Percentiles rank a stretch among this genome's conserved stretches.
Conservation (phyloP, 2,329 filamentous ascomycete species). For the Simplicillium sp. region DNA sequence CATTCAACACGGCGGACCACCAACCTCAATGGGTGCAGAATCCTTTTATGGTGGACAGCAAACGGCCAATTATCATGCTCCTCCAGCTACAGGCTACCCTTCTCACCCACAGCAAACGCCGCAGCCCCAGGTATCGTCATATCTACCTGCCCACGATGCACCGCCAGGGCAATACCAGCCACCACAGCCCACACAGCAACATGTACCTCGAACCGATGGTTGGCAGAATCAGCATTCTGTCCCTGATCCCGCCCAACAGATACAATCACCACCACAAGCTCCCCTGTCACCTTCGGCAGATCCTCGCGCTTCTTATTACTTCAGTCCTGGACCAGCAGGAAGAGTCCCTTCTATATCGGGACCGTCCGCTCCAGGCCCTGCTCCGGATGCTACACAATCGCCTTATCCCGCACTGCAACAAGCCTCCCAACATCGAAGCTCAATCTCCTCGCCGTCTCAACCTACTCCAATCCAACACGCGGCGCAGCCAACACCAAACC, state of each 20-base stretch:
- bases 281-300: slow-evolving; percentile 28
- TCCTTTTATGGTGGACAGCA: slow-evolving; percentile 72
- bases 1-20: slow-evolving; percentile 45
- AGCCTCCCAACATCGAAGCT: slow-evolving; percentile 32
- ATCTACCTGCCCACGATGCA: slow-evolving; percentile 29
- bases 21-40: slow-evolving; percentile 50
- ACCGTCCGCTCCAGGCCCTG: slow-evolving; percentile 26
- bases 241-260: slow-evolving; percentile 15
- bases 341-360: slow-evolving; percentile 21
- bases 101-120: slow-evolving; percentile 21
- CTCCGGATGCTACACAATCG: slow-evolving; percentile 33
- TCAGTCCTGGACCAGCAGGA: slow-evolving; percentile 25
- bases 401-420: slow-evolving; percentile 45
- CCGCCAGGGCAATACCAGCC: slow-evolving; percentile 32
- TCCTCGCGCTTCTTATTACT: slow-evolving; percentile 49
- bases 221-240: slow-evolving; percentile 1
- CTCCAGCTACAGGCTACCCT: slow-evolving; percentile 31
- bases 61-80: slow-evolving; percentile 40
- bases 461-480: slow-evolving; percentile 19
- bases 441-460: slow-evolving; percentile 24
- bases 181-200: slow-evolving; percentile 25
- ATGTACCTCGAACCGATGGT: slow-evolving; percentile 7
- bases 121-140: slow-evolving; percentile 33
- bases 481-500: slow-evolving; percentile 13
- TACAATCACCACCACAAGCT: slow-evolving; percentile 19